phyloP scores from a whole-genome alignment of 2,329 filamentous ascomycete genomes.

The Beauveria medogensis region DNA sequence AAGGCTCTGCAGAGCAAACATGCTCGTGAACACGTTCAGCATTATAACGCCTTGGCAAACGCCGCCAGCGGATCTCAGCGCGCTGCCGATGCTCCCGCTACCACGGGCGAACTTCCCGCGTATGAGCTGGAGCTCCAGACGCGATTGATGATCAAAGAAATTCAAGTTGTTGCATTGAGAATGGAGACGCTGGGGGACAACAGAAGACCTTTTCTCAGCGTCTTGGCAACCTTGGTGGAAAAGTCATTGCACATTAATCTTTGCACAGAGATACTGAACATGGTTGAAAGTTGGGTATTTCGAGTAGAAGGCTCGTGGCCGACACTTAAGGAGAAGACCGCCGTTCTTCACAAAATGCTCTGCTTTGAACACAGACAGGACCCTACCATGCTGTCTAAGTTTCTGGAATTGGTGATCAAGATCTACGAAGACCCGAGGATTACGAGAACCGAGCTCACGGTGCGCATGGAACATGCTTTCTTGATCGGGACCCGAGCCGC shows the following conservation, averaged over 20 bases:
- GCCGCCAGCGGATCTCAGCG: constrained; percentile 37
- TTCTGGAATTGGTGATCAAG: constrained; percentile 89
- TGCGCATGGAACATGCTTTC: constrained; percentile 96
- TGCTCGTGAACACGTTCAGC: constrained; percentile 84
- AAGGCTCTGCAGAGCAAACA: constrained; percentile 88
- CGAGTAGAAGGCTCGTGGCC: constrained; percentile 90
- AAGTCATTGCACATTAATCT: constrained; percentile 81
- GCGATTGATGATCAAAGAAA: constrained; percentile 85
- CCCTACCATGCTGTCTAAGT: constrained; percentile 79
- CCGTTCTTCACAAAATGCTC: constrained; percentile 98
- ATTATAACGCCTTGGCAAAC: constrained; percentile 52
- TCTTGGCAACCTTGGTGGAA: constrained; percentile 89
- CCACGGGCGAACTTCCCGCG: constrained; percentile 50
- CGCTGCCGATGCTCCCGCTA: constrained; percentile 46
- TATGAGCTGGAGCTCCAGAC: constrained; percentile 86
- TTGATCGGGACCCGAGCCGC: constrained; percentile 87
- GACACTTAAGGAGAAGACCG: constrained; percentile 96
- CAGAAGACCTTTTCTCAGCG: constrained; percentile 85
- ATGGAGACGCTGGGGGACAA: constrained; percentile 92
- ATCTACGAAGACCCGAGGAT: constrained; percentile 99
- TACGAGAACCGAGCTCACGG: constrained; percentile 87
- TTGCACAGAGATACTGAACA: constrained; percentile 84
- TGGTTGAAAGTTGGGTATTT: constrained; percentile 97
- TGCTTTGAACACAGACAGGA: constrained; percentile 84
- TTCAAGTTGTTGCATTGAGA: constrained; percentile 82